A percentile compares a stretch with the other conserved stretches of the same genome.
These are phyloP conservation scores for Rhodotorula sp. DNA, from an alignment of 1,284 basidiomycete genomes.

Conservation along the genomic window DNA sequence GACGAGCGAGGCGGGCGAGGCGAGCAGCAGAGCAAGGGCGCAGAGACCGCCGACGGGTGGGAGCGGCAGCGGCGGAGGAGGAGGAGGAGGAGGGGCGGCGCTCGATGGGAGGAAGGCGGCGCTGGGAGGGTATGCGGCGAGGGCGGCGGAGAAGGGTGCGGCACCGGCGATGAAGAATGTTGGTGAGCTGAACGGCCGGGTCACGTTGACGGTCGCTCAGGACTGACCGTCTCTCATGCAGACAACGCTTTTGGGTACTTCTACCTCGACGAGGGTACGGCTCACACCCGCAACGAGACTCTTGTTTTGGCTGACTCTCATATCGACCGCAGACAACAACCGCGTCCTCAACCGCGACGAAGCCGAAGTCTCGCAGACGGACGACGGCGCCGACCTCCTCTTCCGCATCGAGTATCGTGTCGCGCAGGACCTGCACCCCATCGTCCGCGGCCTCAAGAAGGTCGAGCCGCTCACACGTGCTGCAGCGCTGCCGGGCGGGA, in stretches of 20 bases:
- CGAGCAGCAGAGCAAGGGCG: background rate
- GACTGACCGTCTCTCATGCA: background rate
- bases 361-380: slow-evolving; percentile 29
- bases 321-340: background rate
- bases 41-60: background rate
- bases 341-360: slow-evolving; percentile 11
- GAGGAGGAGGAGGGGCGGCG: background rate
- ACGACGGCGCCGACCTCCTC: slow-evolving; percentile 1
- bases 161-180: slow-evolving; percentile 17
- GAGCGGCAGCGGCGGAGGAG: background rate
- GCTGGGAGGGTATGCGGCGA: slow-evolving; percentile 13
- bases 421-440: slow-evolving; percentile 34
- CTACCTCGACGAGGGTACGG: slow-evolving; percentile 32
- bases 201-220: background rate
- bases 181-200: slow-evolving; percentile 9
- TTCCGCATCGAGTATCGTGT: slow-evolving; percentile 42
- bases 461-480: background rate
- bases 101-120: slow-evolving; percentile 22
- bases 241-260: slow-evolving; percentile 30
- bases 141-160: background rate
- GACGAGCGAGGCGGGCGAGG: background rate
- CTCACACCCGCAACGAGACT: too few relatives aligned
- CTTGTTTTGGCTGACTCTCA: background rate
- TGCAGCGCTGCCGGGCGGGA: slow-evolving; percentile 6
- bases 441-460: slow-evolving; percentile 17